Conservation (phyloP, 2,329 filamentous ascomycete species). For the Cladorrhinum sp. region DNA sequence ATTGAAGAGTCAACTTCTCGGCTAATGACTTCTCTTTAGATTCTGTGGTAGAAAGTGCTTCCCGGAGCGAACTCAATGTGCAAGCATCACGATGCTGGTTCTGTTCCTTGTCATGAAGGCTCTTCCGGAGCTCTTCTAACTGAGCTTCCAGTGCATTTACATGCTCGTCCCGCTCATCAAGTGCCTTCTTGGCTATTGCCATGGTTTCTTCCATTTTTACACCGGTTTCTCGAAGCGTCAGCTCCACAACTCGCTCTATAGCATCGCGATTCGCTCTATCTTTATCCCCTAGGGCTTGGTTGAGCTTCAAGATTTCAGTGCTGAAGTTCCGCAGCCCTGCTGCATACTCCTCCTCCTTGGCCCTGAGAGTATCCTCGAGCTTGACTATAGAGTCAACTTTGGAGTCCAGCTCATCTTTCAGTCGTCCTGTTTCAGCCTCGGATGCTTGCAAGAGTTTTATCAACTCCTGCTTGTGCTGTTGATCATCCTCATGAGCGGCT, state of each 20-base stretch:
- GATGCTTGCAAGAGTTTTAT: conserved; percentile 12
- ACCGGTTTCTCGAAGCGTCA: conserved; percentile 34
- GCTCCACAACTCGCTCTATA: conserved; percentile 28
- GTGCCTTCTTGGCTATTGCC: conserved; percentile 25
- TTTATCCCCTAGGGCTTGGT: conserved; percentile 21
- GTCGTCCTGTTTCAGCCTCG: conserved; percentile 9
- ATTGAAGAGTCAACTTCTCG: conserved; percentile 11
- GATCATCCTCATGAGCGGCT: conserved; percentile 15
- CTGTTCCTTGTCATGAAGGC: conserved; percentile 20
- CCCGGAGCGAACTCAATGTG: conserved; percentile 15
- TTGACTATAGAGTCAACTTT: conserved; percentile 19
- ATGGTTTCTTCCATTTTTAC: conserved; percentile 28
- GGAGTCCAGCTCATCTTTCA: conserved; percentile 21
- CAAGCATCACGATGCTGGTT: conserved; percentile 1
- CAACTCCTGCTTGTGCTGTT: background rate
- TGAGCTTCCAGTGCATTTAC: conserved; percentile 28
- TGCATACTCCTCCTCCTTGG: conserved; percentile 14
- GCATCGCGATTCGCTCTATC: conserved; percentile 17
- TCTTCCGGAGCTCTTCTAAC: conserved; percentile 28
- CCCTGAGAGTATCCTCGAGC: conserved; percentile 22
- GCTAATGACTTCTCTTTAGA: background rate
- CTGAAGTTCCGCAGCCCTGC: conserved; percentile 21
- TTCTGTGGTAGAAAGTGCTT: conserved; percentile 12
- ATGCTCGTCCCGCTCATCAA: conserved; percentile 27
- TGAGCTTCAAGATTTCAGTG: conserved; percentile 20